These are phyloP conservation scores for Trametopsis cervina DNA, from an alignment of 768 basidiomycete genomes.

Conservation along the genomic window DNA sequence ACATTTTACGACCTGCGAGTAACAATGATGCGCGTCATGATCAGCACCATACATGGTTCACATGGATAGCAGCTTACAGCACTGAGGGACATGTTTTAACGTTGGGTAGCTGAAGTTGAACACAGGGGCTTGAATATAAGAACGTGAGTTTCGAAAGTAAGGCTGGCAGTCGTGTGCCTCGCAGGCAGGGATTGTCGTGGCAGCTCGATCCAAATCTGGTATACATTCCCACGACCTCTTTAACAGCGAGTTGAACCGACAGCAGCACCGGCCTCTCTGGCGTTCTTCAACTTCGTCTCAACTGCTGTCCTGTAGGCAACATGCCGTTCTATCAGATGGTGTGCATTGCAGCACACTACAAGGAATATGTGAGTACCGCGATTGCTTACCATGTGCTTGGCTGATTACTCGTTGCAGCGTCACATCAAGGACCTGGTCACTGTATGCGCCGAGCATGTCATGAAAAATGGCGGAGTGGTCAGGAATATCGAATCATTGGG, in stretches of 20 bases:
- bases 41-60: slow-evolving; percentile 36
- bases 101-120: slow-evolving; percentile 1
- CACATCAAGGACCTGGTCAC: slow-evolving; percentile 72
- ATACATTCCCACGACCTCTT: slow-evolving; percentile 15
- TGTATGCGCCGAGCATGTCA: slow-evolving; percentile 62
- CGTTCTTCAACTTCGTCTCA: not conserved
- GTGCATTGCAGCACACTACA: slow-evolving; percentile 73
- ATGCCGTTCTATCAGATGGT: slow-evolving; percentile 91
- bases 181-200: slow-evolving; percentile 8
- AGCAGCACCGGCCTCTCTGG: not conserved
- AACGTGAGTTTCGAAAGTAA: not conserved
- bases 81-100: slow-evolving; percentile 58
- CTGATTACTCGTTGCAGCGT: slow-evolving; percentile 37
- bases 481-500: slow-evolving; percentile 75
- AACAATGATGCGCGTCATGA: slow-evolving; percentile 43
- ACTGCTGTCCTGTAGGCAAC: slow-evolving; percentile 14
- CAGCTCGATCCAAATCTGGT: slow-evolving; percentile 5
- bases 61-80: slow-evolving; percentile 42
- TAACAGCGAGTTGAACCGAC: not conserved
- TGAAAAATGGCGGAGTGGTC: slow-evolving; percentile 75
- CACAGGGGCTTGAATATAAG: slow-evolving; percentile 4
- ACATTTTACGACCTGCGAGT: slow-evolving; percentile 31
- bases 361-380: slow-evolving; percentile 60
- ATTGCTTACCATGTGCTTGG: too few species aligned
- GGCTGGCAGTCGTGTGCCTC: slow-evolving; percentile 11